phyloP scores from a whole-genome alignment of 2,329 filamentous ascomycete genomes.

The Sclerotinia nivalis region DNA sequence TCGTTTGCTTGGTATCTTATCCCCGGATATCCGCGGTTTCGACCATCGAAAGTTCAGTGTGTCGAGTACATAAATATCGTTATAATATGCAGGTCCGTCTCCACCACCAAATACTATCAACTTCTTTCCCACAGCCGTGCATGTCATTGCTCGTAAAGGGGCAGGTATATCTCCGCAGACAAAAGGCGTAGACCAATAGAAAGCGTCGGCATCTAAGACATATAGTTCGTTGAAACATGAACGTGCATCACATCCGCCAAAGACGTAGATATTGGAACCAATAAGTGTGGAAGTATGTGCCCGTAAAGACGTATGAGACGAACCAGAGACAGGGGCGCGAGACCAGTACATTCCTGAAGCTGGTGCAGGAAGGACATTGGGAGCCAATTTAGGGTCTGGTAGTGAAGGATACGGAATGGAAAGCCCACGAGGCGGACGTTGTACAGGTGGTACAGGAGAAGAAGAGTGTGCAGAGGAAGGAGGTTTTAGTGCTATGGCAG shows the following conservation, averaged over 20 bases:
- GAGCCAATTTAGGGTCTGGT: slow-evolving; percentile 55
- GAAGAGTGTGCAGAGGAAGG: slow-evolving; percentile 27
- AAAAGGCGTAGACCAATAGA: slow-evolving; percentile 67
- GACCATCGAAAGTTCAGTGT: slow-evolving; percentile 69
- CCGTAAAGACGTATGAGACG: slow-evolving; percentile 60
- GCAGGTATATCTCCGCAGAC: slow-evolving; percentile 65
- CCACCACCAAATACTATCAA: slow-evolving; percentile 69
- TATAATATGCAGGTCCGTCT: slow-evolving; percentile 70
- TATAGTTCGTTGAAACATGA: slow-evolving; percentile 71
- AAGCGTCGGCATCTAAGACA: slow-evolving; percentile 68
- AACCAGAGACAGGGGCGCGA: slow-evolving; percentile 62
- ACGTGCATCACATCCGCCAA: slow-evolving; percentile 66
- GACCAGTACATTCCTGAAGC: slow-evolving; percentile 75
- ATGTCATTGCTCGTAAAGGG: slow-evolving; percentile 69
- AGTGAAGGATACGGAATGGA: slow-evolving; percentile 58
- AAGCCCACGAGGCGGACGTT: slow-evolving; percentile 39
- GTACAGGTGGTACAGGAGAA: slow-evolving; percentile 34
- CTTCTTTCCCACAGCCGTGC: slow-evolving; percentile 69
- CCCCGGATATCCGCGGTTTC: slow-evolving; percentile 58
- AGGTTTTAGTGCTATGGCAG: slow-evolving; percentile 39
- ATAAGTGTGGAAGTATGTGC: slow-evolving; percentile 68
- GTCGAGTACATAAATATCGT: slow-evolving; percentile 71
- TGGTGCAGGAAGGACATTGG: slow-evolving; percentile 62
- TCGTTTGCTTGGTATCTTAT: slow-evolving; percentile 59
- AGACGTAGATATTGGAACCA: slow-evolving; percentile 67